Evolutionary conservation across 345 rosid species (phyloP), one percentile per base, ranked within the genome.

Genomic region (Salix exigua): DNA sequence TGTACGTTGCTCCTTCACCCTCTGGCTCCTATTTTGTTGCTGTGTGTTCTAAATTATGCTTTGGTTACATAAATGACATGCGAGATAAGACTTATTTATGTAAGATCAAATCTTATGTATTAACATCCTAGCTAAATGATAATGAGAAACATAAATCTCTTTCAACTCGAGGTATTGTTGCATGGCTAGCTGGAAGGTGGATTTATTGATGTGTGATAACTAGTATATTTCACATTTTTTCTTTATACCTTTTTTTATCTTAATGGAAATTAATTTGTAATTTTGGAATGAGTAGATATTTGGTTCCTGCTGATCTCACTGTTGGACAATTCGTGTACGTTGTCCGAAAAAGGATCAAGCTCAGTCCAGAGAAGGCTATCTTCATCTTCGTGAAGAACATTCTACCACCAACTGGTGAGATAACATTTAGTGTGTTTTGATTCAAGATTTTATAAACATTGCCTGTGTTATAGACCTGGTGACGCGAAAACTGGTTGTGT

Each of bases 271-370:
- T 68, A 66, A 33, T 66, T 23, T n/a, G 21, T 6, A 68, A 6
- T n/a, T 42, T 42, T 37, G 50, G 44, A 31, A 37, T 21, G 72
- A 70, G 80, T 77, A 91, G 97, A 82, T 91, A 90, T 73, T 80
- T 91, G 79, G 97, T 91, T 80, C 97, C 97, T 31, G 94, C 94
- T 76, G 97, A 91, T 88, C 86, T 91, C 44, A 91, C 94, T 5
- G 94, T 91, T 70, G 97, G 97, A 55, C 97, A 90, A 82, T 91
- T 91, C 62, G 94, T 92, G 35, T 91, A 91, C 37, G 97, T 91
- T 66, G 92, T 91, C 23, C 89, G 94, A n/a, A 91, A 91, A 88
- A 88, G 97, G 89, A 91, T 91, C 84, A 91, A 90, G 89, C 90
- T 91, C 70, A 89, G 90, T 78, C 90, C 97, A 30, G 97, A 91